Conservation (phyloP, 2,329 filamentous ascomycete species). For the Stemphylium lycopersici region DNA sequence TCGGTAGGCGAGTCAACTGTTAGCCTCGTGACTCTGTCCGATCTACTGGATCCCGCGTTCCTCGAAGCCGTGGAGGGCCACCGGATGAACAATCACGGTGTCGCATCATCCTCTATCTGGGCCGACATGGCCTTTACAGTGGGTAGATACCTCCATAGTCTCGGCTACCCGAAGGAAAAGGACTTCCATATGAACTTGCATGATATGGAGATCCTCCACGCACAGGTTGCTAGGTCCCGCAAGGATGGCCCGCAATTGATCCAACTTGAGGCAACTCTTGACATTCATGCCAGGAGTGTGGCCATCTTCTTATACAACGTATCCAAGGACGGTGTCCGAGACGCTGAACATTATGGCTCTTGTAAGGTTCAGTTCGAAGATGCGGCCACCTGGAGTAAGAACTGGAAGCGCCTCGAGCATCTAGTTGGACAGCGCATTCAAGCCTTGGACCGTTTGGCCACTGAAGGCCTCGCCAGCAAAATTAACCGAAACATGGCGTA, state of each 20-base stretch:
- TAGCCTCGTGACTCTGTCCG: background rate
- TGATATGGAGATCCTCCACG: slow-evolving; percentile 47
- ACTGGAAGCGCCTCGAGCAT: slow-evolving; percentile 23
- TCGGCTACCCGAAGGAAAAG: slow-evolving; percentile 1
- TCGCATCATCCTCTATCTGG: slow-evolving; percentile 50
- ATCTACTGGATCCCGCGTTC: background rate
- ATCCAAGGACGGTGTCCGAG: slow-evolving; percentile 4
- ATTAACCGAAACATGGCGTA: slow-evolving; percentile 29
- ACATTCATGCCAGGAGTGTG: slow-evolving; percentile 8
- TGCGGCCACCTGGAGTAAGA: slow-evolving; percentile 15
- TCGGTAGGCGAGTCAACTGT: background rate
- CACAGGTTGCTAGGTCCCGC: slow-evolving; percentile 19
- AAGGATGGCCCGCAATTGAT: slow-evolving; percentile 2
- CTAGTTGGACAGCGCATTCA: slow-evolving; percentile 25
- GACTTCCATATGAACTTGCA: slow-evolving; percentile 39
- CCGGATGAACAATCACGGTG: slow-evolving; percentile 12
- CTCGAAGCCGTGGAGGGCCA: slow-evolving; percentile 11
- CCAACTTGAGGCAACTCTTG: slow-evolving; percentile 11
- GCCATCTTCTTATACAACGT: slow-evolving; percentile 14
- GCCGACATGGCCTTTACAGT: slow-evolving; percentile 60
- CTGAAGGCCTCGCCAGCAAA: slow-evolving; percentile 15
- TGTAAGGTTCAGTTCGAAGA: slow-evolving; percentile 10
- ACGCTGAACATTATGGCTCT: slow-evolving; percentile 9
- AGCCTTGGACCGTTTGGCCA: slow-evolving; percentile 17
- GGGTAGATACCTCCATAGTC: slow-evolving; percentile 51